These are phyloP conservation scores for Fagopyrum homotropicum DNA, from an alignment of 148 eudicot species.

Conservation along the genomic window DNA sequence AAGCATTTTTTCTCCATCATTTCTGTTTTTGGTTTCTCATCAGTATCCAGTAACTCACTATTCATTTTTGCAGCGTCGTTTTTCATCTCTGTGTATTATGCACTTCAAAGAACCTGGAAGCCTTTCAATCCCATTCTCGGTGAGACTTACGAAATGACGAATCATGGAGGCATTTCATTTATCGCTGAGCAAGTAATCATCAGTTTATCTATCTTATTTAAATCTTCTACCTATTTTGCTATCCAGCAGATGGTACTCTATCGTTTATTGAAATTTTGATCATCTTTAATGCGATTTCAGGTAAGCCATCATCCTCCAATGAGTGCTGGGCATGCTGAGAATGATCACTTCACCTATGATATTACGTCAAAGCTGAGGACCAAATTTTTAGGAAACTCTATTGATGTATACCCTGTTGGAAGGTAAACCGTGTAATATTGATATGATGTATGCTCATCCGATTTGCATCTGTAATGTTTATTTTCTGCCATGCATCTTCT, in stretches of 20 bases:
- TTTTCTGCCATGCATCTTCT: not conserved
- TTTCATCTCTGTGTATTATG: slow-evolving; percentile 23
- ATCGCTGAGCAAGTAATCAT: slow-evolving; percentile 60
- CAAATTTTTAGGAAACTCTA: slow-evolving; percentile 66
- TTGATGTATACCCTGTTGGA: slow-evolving; percentile 76
- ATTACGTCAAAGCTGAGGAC: slow-evolving; percentile 69
- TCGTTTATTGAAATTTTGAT: not conserved
- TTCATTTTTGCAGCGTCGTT: slow-evolving; percentile 9
- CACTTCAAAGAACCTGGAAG: slow-evolving; percentile 50
- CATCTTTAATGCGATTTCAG: slow-evolving; percentile 22
- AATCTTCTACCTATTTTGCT: not conserved
- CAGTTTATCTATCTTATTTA: not conserved
- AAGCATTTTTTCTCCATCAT: slow-evolving; percentile 16
- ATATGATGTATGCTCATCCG: not conserved
- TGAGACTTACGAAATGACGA: slow-evolving; percentile 72
- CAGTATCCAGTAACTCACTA: not conserved
- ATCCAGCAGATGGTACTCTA: not conserved
- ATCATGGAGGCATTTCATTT: slow-evolving; percentile 66
- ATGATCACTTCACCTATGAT: slow-evolving; percentile 63
- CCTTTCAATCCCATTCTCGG: slow-evolving; percentile 86
- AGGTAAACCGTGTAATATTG: slow-evolving; percentile 30
- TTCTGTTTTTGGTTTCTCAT: not conserved
- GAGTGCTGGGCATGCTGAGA: slow-evolving; percentile 82
- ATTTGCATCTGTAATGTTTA: not conserved
- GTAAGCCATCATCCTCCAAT: slow-evolving; percentile 85